Percentiles rank a stretch among this genome's conserved stretches.
phyloP scores from a whole-genome alignment of 2,329 filamentous ascomycete species.

The Epichloe brachyelytri region DNA sequence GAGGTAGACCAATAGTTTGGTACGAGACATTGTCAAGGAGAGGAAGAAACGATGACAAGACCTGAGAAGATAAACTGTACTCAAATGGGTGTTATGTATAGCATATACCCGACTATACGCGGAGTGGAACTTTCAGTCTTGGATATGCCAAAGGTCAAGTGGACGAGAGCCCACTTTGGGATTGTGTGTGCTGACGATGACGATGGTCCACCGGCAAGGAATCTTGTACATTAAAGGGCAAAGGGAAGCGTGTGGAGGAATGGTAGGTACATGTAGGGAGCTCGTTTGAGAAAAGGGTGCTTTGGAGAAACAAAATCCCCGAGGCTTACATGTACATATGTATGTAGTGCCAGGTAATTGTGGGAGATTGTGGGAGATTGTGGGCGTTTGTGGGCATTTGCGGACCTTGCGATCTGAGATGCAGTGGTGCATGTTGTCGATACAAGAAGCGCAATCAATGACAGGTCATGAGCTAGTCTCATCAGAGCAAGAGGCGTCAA shows the following conservation, averaged over 20 bases:
- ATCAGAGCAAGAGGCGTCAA: background rate
- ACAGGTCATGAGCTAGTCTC: background rate
- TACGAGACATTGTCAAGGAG: constrained; percentile 20
- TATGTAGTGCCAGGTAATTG: background rate
- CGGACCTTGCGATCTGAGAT: constrained; percentile 1
- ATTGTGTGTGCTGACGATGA: background rate
- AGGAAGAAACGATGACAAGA: background rate
- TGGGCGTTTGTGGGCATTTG: background rate
- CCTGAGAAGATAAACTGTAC: too few species aligned
- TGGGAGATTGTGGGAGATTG: background rate
- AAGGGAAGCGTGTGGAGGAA: too few species aligned
- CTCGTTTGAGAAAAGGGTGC: background rate
- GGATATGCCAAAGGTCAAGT: background rate
- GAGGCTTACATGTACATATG: background rate
- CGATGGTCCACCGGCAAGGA: background rate
- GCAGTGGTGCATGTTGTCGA: background rate
- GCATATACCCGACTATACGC: background rate
- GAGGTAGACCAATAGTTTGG: constrained; percentile 54
- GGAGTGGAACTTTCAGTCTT: background rate
- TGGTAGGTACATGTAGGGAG: background rate
- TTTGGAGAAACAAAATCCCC: background rate
- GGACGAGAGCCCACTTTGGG: background rate
- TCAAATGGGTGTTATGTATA: background rate
- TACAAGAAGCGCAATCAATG: background rate
- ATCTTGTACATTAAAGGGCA: background rate